Conservation (phyloP, 75 land plant genomes). For the Adiantum capillusveneris region DNA sequence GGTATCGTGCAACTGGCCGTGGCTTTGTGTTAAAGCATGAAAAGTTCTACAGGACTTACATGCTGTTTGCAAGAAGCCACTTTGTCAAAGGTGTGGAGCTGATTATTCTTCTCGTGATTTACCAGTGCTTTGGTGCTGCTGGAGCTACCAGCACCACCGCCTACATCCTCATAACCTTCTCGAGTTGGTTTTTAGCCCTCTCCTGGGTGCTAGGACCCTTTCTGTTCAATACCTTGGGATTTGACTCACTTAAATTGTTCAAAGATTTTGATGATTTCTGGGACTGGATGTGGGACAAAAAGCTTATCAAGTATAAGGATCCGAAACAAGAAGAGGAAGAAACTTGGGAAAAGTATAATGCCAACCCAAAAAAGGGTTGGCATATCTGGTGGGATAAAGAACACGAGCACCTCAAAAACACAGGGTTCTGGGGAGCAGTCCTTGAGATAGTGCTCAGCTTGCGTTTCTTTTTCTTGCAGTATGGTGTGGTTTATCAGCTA, state of each 20-base stretch:
- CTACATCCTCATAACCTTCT: constrained; percentile 58
- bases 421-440: constrained; percentile 29
- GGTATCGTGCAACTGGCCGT: constrained; percentile 90
- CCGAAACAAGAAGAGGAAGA: constrained; percentile 35
- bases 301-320: no score
- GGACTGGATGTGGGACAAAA: constrained; percentile 67
- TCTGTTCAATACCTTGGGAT: constrained; percentile 83
- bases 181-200: constrained; percentile 82
- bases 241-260: constrained; percentile 82
- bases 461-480: constrained; percentile 36
- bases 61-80: constrained; percentile 84
- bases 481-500: constrained; percentile 35
- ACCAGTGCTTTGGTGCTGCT: constrained; percentile 47
- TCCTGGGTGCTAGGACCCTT: constrained; percentile 90
- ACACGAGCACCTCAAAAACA: constrained; percentile 21
- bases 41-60: constrained; percentile 71
- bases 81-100: constrained; percentile 90
- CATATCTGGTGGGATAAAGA: constrained; percentile 38
- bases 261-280: constrained; percentile 83
- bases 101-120: constrained; percentile 58
- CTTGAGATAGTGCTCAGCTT: constrained; percentile 24
- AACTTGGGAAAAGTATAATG: neutral
- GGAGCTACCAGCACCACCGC: constrained; percentile 10
- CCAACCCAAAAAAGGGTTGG: constrained; percentile 34
- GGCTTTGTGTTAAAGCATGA: constrained; percentile 93